Conservation (phyloP, 2,329 filamentous ascomycete species). For the Chaetothyriales sp. region DNA sequence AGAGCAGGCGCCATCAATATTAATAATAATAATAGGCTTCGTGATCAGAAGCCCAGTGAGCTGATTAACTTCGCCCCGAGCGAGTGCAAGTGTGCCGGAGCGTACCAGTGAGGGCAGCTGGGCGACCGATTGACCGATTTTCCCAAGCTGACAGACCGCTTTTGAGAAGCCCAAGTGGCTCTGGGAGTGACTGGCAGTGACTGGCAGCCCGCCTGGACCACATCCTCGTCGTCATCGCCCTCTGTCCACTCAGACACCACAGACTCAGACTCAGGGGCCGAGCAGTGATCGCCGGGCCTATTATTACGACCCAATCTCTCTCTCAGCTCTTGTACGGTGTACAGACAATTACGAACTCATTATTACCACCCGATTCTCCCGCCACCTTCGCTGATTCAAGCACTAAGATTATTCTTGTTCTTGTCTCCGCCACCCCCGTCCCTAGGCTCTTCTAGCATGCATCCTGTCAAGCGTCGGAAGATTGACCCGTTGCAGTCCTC, state of each 20-base stretch:
- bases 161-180: background rate
- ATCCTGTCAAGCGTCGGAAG: conserved; percentile 46
- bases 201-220: too few species aligned
- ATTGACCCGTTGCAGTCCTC: conserved; percentile 42
- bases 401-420: background rate
- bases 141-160: background rate
- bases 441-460: conserved; percentile 3
- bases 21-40: background rate
- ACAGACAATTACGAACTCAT: background rate
- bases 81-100: background rate
- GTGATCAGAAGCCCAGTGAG: background rate
- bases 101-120: too few species aligned
- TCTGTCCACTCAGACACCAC: background rate
- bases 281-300: background rate
- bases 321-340: background rate
- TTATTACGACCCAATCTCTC: background rate
- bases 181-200: background rate
- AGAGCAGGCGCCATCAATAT: background rate
- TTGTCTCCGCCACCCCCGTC: background rate
- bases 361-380: background rate
- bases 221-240: background rate
- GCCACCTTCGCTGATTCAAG: background rate
- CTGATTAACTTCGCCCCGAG: background rate
- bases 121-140: too few species aligned
- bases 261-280: background rate